Evolutionary conservation across 2,329 filamentous ascomycete species (phyloP).

Genomic region (Colletotrichum viniferum): DNA sequence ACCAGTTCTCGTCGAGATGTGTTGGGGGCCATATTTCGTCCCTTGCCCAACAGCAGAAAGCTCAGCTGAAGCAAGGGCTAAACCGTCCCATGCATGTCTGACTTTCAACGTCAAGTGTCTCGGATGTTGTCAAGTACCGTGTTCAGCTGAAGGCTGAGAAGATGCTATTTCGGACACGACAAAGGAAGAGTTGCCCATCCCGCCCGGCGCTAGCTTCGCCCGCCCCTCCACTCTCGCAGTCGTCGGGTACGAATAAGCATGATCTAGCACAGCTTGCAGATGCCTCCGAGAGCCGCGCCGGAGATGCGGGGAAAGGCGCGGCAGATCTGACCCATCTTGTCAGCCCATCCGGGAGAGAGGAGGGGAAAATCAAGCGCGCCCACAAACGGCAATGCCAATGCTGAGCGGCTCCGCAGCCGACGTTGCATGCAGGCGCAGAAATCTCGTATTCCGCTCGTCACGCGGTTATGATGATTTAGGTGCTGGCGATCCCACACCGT

Average conservation of each 20-base stretch:
- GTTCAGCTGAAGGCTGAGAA: neutral
- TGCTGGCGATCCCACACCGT: neutral
- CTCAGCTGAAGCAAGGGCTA: neutral
- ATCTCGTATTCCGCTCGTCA: constrained; percentile 3
- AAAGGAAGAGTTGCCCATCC: neutral
- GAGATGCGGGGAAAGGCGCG: constrained; percentile 7
- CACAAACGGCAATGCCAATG: neutral
- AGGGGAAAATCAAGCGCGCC: neutral
- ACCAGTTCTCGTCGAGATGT: neutral
- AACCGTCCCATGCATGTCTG: neutral
- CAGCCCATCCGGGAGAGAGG: neutral
- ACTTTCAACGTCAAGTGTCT: neutral
- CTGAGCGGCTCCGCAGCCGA: neutral
- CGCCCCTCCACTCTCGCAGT: neutral
- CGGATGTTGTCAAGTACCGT: neutral
- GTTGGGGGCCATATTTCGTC: neutral
- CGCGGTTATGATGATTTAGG: neutral
- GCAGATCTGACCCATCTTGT: neutral
- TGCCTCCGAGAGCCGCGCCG: neutral
- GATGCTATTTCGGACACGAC: neutral
- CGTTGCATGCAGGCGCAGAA: constrained; percentile 2
- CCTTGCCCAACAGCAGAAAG: neutral
- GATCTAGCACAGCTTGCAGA: neutral
- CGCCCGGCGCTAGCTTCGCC: neutral
- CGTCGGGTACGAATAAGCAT: neutral